Base-by-base conservation (phyloP, 1,139 yeast genomes). In the Yamadazyma taylorii region DNA sequence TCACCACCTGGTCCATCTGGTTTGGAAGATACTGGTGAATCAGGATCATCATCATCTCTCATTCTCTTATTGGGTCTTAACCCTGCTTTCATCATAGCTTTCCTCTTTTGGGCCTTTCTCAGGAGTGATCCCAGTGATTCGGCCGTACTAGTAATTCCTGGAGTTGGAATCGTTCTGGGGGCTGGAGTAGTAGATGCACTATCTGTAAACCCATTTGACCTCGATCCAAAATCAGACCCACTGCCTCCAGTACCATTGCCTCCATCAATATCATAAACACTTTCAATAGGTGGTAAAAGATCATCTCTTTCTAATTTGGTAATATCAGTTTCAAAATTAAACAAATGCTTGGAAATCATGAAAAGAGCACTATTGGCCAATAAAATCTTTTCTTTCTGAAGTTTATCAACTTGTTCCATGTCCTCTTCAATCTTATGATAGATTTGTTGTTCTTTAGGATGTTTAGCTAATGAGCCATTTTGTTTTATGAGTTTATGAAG, bases 301-400 rank as follows among this genome's bases (percentile, higher is more conserved):
- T 95, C 97, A 40, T 87, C 96, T 34, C 78, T 72, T 51, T 86
- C 95, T 31, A 92, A 66, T 50, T 79, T 78, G 39, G 80, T 79
- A 38, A 90, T 81, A 51, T 87, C 96, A 17, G 79, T 75, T 51
- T 88, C 92, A 33, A 92, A 73, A 50, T 76, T 76, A 37, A 73
- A 72, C 42, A 88, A 65, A 55, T 92, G 95, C 55, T 85, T 84
- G 1, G 92, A 69, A 12, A 89, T 78, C 22, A 84, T 58, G 53
- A 83, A 87, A 34, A 88, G 66, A 2, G 95, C 92, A 1, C 96
- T 88, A 52, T 88, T 86, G 3, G 97, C 86, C 35, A 90, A 61
- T 15, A 82, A 64, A 33, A 85, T 78, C 64, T 92, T 92, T 44
- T 86, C 95, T 46, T 78, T 75, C 55, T 90, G 97, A 25, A 87